Evolutionary conservation across 192 early-diverging fungal species (phyloP).

Genomic region (Linnemannia elongata): DNA sequence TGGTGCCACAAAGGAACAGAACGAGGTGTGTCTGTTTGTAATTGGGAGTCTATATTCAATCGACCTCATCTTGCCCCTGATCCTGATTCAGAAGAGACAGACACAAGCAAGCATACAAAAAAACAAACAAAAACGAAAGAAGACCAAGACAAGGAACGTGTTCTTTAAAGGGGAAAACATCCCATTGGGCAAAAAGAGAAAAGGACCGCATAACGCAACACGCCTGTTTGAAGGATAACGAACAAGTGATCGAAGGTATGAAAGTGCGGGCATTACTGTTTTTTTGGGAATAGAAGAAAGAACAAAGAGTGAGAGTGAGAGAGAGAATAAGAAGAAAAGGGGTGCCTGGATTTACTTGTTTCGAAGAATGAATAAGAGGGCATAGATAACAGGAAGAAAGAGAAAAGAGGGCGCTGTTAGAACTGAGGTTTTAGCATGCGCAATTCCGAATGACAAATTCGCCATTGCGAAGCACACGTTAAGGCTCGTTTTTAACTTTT

Average conservation of each 20-base stretch:
- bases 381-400: neutral
- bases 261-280: neutral
- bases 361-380: neutral
- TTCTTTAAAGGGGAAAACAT: neutral
- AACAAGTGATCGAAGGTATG: neutral
- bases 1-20: neutral
- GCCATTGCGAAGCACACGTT: slow-evolving; percentile 19
- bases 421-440: neutral
- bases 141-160: neutral
- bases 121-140: neutral
- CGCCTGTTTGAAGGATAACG: neutral
- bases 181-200: neutral
- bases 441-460: slow-evolving; percentile 27
- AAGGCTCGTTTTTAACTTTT: no score
- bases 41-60: no score
- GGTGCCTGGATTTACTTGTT: neutral
- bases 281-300: neutral
- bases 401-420: no score
- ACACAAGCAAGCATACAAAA: neutral
- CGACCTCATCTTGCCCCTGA: neutral
- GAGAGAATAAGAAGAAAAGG: neutral
- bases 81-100: neutral
- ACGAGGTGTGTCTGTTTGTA: neutral
- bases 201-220: neutral
- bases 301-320: neutral